phyloP scores from a whole-genome alignment of 768 basidiomycete species.

The Pleurotus eryngii region DNA sequence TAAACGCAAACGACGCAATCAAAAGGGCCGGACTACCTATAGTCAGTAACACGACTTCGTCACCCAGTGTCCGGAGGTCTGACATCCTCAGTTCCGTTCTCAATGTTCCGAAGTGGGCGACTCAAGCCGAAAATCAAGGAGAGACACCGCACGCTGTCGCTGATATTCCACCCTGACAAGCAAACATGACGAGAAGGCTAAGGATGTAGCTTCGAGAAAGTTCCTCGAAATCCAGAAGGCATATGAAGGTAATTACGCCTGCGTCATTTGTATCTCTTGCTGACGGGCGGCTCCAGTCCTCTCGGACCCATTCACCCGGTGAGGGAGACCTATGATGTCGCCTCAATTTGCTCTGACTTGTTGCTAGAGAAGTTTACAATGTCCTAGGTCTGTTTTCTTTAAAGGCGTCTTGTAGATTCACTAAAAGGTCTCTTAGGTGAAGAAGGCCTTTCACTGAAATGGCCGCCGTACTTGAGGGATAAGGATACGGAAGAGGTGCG shows the following conservation, averaged over 20 bases:
- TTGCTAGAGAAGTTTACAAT: constrained; percentile 68
- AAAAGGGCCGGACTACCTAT: not conserved
- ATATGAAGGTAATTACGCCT: constrained; percentile 60
- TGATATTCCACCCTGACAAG: constrained; percentile 85
- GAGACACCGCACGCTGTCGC: constrained; percentile 65
- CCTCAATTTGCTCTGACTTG: not conserved
- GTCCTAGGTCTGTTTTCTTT: constrained; percentile 46
- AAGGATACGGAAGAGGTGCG: constrained; percentile 47
- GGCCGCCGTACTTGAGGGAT: constrained; percentile 41
- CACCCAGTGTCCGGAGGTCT: not conserved
- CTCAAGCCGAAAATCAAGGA: constrained; percentile 62
- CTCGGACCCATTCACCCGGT: constrained; percentile 71
- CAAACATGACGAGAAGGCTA: constrained; percentile 60
- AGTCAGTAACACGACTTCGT: not conserved
- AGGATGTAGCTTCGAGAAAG: constrained; percentile 56
- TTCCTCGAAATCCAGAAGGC: constrained; percentile 81
- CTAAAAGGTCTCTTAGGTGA: constrained; percentile 20
- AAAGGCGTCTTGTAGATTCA: not conserved
- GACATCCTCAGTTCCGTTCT: constrained; percentile 4
- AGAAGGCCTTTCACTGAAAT: constrained; percentile 36
- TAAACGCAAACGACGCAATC: not conserved
- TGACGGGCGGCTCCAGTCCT: constrained; percentile 42
- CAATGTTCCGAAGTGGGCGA: constrained; percentile 6
- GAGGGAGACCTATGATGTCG: constrained; percentile 17
- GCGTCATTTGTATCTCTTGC: not conserved